These are phyloP conservation scores for Tubosaeta brunneosetosa DNA, from an alignment of 768 basidiomycete species.

Conservation along the genomic window DNA sequence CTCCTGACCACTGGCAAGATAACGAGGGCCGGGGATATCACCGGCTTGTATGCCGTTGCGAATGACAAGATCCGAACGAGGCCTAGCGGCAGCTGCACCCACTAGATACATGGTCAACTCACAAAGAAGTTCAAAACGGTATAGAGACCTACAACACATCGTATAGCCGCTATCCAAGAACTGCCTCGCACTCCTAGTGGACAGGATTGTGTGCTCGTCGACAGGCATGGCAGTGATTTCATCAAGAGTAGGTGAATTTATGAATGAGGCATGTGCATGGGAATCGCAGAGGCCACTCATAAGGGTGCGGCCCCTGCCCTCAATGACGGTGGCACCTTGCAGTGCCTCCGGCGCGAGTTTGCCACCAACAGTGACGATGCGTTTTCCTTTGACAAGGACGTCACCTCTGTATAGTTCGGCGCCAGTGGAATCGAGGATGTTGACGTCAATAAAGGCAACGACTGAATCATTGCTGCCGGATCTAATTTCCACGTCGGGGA, in stretches of 20 bases:
- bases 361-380: constrained; percentile 27
- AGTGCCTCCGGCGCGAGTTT: constrained; percentile 20
- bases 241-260: constrained; percentile 30
- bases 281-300: constrained; percentile 36
- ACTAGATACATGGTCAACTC: constrained; percentile 10
- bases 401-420: constrained; percentile 30
- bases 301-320: constrained; percentile 32
- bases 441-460: constrained; percentile 27
- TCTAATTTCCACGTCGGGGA: constrained; percentile 23
- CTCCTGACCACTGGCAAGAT: constrained; percentile 34
- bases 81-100: constrained; percentile 34
- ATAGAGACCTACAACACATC: constrained; percentile 29
- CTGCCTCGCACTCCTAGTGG: constrained; percentile 28
- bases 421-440: constrained; percentile 35
- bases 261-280: constrained; percentile 32
- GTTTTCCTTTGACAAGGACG: constrained; percentile 30
- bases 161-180: constrained; percentile 36
- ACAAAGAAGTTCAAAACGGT: background rate
- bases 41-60: constrained; percentile 33
- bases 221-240: constrained; percentile 25
- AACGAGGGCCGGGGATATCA: constrained; percentile 34
- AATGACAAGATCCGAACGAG: constrained; percentile 30
- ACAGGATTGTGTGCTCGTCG: constrained; percentile 33
- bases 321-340: constrained; percentile 19
- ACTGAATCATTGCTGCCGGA: constrained; percentile 17